A percentile compares a stretch with the other conserved stretches of the same genome.
Evolutionary conservation across 2,329 filamentous ascomycete species (phyloP).

Genomic region (Colletotrichum sp.): DNA sequence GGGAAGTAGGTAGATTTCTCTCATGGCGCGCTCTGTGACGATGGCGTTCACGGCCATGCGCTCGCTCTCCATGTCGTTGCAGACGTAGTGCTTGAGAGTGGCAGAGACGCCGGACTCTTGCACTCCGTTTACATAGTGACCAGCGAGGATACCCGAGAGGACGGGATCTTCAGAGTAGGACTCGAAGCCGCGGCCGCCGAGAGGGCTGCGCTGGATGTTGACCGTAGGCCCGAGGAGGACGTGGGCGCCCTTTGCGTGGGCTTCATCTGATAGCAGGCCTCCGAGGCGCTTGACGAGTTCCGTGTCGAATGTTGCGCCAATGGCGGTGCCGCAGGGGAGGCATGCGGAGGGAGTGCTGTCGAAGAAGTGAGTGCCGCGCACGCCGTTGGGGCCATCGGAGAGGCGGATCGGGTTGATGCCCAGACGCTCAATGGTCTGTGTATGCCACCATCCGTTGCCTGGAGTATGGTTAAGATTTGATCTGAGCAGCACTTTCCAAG

Average conservation of each 20-base stretch:
- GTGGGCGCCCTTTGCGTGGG: slow-evolving; percentile 61
- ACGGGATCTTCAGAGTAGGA: slow-evolving; percentile 64
- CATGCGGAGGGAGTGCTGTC: slow-evolving; percentile 64
- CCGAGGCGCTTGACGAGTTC: slow-evolving; percentile 56
- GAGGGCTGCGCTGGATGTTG: slow-evolving; percentile 64
- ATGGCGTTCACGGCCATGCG: slow-evolving; percentile 60
- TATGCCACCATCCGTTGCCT: slow-evolving; percentile 26
- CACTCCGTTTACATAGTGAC: slow-evolving; percentile 58
- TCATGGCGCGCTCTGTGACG: slow-evolving; percentile 59
- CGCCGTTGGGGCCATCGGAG: slow-evolving; percentile 33
- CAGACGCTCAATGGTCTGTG: slow-evolving; percentile 17
- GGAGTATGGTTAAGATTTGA: not conserved
- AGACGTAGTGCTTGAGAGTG: slow-evolving; percentile 65
- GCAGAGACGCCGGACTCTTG: slow-evolving; percentile 61
- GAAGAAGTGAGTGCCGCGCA: slow-evolving; percentile 72
- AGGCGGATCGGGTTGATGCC: slow-evolving; percentile 17
- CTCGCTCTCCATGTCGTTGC: slow-evolving; percentile 66
- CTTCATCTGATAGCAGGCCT: slow-evolving; percentile 55
- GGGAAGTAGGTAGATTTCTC: slow-evolving; percentile 63
- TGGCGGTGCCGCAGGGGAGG: slow-evolving; percentile 62
- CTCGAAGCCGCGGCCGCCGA: slow-evolving; percentile 65
- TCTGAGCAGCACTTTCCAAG: fast-evolving
- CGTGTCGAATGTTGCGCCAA: slow-evolving; percentile 63
- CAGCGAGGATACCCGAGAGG: slow-evolving; percentile 59
- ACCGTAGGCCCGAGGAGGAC: slow-evolving; percentile 66